These are phyloP conservation scores for Suillus occidentalis DNA, from an alignment of 768 basidiomycete species.

Conservation along the genomic window DNA sequence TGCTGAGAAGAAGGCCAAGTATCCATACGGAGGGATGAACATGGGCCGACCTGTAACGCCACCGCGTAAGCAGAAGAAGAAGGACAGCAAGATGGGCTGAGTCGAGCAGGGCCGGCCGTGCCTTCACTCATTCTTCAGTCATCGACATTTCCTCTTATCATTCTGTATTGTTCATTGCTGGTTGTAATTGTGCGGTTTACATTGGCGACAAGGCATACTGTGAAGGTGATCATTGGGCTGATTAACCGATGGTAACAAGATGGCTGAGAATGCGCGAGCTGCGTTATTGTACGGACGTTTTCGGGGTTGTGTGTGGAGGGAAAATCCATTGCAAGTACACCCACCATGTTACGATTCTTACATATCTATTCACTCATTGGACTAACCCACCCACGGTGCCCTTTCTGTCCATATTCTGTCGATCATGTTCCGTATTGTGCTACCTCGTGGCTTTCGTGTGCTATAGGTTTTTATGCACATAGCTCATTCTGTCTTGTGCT, in stretches of 20 bases:
- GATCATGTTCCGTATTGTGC: slow-evolving; percentile 6
- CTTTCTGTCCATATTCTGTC: slow-evolving; percentile 18
- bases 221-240: slow-evolving; percentile 3
- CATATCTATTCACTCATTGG: slow-evolving; percentile 35
- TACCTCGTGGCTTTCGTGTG: slow-evolving; percentile 2
- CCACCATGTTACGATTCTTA: slow-evolving; percentile 24
- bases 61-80: slow-evolving; percentile 97
- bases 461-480: slow-evolving; percentile 9
- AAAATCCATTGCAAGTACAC: slow-evolving; percentile 17
- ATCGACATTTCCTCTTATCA: slow-evolving; percentile 30
- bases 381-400: slow-evolving; percentile 20
- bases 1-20: slow-evolving; percentile 97
- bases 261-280: slow-evolving; percentile 17
- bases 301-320: slow-evolving; percentile 21
- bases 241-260: slow-evolving; percentile 1
- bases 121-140: slow-evolving; percentile 27
- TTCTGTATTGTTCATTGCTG: slow-evolving; percentile 26
- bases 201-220: slow-evolving; percentile 4
- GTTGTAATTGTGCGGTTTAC: slow-evolving; percentile 8
- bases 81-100: slow-evolving; percentile 67
- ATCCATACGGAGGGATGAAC: slow-evolving; percentile 85
- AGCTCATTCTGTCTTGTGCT: slow-evolving; percentile 8
- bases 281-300: slow-evolving; percentile 23
- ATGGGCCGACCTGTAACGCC: slow-evolving; percentile 90
- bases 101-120: slow-evolving; percentile 25